phyloP scores from a whole-genome alignment of 306 rosid genomes.

The Fagus sylvatica region DNA sequence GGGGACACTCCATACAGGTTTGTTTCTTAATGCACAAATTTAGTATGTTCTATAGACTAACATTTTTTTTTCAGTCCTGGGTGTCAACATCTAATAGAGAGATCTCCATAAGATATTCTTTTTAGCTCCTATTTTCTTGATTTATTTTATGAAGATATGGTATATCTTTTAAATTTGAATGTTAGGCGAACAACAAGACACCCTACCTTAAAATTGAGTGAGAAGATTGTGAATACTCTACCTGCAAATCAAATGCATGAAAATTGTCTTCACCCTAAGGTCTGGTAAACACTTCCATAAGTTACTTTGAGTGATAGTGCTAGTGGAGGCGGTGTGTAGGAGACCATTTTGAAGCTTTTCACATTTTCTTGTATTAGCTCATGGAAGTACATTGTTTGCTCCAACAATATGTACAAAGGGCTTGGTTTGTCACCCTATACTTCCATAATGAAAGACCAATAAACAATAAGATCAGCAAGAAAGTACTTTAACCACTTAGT shows the following conservation, averaged over 20 bases:
- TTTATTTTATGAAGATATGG: background rate
- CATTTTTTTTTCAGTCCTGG: slow-evolving; percentile 10
- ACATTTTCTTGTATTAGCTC: too few species aligned
- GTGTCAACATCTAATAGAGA: background rate
- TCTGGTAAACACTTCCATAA: background rate
- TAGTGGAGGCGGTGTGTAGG: background rate
- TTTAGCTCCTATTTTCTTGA: background rate
- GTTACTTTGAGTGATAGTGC: background rate
- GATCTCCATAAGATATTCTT: background rate
- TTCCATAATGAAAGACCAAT: background rate
- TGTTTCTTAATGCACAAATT: slow-evolving; percentile 23
- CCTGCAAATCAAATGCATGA: background rate
- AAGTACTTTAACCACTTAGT: background rate
- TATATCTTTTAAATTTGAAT: background rate
- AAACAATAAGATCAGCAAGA: background rate
- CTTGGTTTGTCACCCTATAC: background rate
- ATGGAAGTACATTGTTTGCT: too few species aligned
- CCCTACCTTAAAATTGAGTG: background rate
- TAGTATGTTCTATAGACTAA: slow-evolving; percentile 6
- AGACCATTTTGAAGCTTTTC: too few species aligned
- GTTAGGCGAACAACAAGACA: background rate
- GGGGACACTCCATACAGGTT: slow-evolving; percentile 99
- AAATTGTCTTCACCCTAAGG: background rate
- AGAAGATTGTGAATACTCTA: background rate
- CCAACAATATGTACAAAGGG: background rate